phyloP scores from a whole-genome alignment of 192 early-diverging fungal genomes.

The Oehlia diaphana region DNA sequence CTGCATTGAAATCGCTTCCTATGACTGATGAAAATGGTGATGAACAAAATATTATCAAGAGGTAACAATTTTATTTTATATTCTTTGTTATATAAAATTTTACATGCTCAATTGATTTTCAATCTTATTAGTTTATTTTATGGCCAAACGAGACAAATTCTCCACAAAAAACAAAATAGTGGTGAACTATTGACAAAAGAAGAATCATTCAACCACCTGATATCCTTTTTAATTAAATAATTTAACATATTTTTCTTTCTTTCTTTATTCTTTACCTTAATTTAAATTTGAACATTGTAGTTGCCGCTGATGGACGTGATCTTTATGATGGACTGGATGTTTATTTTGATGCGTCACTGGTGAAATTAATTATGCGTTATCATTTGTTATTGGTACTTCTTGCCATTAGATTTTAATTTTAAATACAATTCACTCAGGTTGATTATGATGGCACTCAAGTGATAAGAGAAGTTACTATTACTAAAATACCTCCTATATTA shows the following conservation, averaged over 20 bases:
- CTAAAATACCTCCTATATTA: slow-evolving; percentile 62
- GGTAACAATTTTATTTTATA: slow-evolving; percentile 17
- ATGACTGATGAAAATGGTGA: slow-evolving; percentile 20
- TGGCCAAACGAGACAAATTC: slow-evolving; percentile 46
- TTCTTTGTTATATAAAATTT: neutral
- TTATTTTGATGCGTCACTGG: slow-evolving; percentile 52
- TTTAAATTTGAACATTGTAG: slow-evolving; percentile 37
- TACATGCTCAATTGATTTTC: neutral
- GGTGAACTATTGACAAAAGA: slow-evolving; percentile 38
- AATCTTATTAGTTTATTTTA: slow-evolving; percentile 45
- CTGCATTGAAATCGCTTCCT: slow-evolving; percentile 51
- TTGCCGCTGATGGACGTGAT: slow-evolving; percentile 44
- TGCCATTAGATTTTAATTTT: neutral
- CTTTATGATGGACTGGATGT: slow-evolving; percentile 61
- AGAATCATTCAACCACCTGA: slow-evolving; percentile 44
- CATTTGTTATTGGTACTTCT: no score
- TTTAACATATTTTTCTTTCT: neutral
- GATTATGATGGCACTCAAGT: slow-evolving; percentile 36
- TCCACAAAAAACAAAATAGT: slow-evolving; percentile 37
- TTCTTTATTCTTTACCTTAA: neutral
- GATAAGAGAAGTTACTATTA: slow-evolving; percentile 48
- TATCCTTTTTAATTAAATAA: slow-evolving; percentile 10
- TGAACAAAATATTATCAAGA: slow-evolving; percentile 31
- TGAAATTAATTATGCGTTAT: slow-evolving; percentile 6
- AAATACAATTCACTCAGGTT: slow-evolving; percentile 7